Conservation (phyloP, 768 basidiomycete species). For the Pleurotus eryngii region DNA sequence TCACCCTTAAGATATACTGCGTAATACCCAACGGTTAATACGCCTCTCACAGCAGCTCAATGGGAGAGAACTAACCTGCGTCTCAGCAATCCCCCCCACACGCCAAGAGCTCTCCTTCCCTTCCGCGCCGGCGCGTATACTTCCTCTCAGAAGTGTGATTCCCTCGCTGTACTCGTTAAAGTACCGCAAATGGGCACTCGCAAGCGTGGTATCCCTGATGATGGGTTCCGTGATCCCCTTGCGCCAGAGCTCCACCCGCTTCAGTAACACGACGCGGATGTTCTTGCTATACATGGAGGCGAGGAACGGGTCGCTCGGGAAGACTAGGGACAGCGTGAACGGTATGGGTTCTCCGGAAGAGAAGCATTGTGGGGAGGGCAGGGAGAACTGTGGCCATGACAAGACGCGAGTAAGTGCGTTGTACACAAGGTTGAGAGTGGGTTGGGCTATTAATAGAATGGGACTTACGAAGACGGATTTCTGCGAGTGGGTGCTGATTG, state of each 20-base stretch:
- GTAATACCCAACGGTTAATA: not conserved
- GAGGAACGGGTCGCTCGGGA: constrained; percentile 32
- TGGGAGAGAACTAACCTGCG: constrained; percentile 19
- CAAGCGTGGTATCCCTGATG: constrained; percentile 23
- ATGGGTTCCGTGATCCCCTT: constrained; percentile 20
- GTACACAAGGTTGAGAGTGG: not conserved
- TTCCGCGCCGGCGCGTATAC: constrained; percentile 32
- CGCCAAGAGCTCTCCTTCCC: constrained; percentile 36
- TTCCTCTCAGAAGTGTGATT: constrained; percentile 26
- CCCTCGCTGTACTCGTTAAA: constrained; percentile 34
- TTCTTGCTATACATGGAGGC: constrained; percentile 29
- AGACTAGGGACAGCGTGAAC: constrained; percentile 33
- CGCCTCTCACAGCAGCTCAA: not conserved
- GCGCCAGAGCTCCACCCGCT: constrained; percentile 27
- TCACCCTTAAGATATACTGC: constrained; percentile 36
- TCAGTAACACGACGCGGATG: constrained; percentile 33
- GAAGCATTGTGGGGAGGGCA: constrained; percentile 32
- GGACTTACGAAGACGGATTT: constrained; percentile 25
- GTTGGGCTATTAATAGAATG: not conserved
- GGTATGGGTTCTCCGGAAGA: constrained; percentile 39
- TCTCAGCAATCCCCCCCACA: constrained; percentile 25
- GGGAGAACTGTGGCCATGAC: constrained; percentile 26
- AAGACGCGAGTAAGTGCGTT: not conserved
- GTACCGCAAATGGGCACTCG: constrained; percentile 18
- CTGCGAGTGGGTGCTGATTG: constrained; percentile 12